Evolutionary conservation across 208 protist genomes (phyloP), one percentile per base, ranked within the genome.

Genomic region (Leishmania gerbilli): DNA sequence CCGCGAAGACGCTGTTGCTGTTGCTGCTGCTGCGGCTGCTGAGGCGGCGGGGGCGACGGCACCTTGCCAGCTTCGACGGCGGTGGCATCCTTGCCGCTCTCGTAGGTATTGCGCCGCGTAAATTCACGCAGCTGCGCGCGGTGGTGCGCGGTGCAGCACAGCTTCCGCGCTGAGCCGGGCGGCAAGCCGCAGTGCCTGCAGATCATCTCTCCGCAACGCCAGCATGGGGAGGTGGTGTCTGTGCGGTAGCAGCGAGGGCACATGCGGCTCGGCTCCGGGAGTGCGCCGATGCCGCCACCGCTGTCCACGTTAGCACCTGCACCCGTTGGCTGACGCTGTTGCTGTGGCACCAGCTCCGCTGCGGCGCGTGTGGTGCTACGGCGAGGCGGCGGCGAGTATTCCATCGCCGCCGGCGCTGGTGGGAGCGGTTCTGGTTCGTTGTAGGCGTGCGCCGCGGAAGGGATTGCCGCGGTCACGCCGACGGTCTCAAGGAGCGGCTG

Each of bases 181-280:
- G 21, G 84, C 51, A 88, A 74, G 9, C 87, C 88, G 76, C 91
- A 94, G 75, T 84, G 87, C n/a, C 84, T 77, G 85, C 91, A 94
- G n/a, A 94, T 83, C 74, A 86, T 77, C 45, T 82, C 86, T 19
- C 79, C 74, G 68, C 91, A 94, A 19, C 74, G 72, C 81, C 81
- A 89, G 79, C 91, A 94, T 34, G 81, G 65, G 24, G 84, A 87
- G 13, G 84, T 91, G 40, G 88, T 91, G 40, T 92, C 87, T 21
- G 65, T 78, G 27, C 87, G 80, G 67, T 84, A 89, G 77, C 89
- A 94, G n/a, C 72, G 77, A 45, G 62, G 60, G 68, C 89, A 94
- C 47, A 87, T 74, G 9, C 37, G 81, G 55, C 76, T 87, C 17
- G 69, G 72, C 76, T 79, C 81, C 5, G 88, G 81, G 24, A 81